A percentile compares a stretch with the other conserved stretches of the same genome.
These are phyloP conservation scores for Alliaria petiolata DNA, from an alignment of 345 rosid genomes.

Conservation along the genomic window DNA sequence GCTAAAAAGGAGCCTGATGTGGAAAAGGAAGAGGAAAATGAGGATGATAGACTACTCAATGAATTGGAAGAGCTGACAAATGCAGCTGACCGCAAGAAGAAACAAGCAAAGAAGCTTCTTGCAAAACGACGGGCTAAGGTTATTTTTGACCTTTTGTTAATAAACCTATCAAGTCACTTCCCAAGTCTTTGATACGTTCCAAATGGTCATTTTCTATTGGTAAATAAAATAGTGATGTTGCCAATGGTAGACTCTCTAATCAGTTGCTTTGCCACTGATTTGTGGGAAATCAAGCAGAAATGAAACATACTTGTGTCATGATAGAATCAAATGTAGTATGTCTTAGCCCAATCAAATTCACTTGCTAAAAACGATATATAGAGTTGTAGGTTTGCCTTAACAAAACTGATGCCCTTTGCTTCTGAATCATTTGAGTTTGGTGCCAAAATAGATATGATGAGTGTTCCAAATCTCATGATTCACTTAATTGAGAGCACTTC, in stretches of 20 bases:
- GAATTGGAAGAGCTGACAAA: constrained; percentile 88
- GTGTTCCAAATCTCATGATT: background rate
- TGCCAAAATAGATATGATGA: background rate
- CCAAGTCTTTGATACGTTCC: background rate
- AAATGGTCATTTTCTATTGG: background rate
- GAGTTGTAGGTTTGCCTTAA: background rate
- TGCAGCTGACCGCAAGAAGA: constrained; percentile 78
- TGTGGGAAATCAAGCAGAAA: background rate
- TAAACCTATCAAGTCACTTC: background rate
- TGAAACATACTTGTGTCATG: background rate
- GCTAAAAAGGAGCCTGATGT: constrained; percentile 35
- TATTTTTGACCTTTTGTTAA: background rate
- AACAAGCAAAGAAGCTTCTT: constrained; percentile 62
- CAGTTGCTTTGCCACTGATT: background rate
- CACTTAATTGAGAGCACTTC: background rate
- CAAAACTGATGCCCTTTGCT: background rate
- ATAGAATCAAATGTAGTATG: background rate
- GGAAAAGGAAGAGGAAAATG: constrained; percentile 52
- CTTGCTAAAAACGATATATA: background rate
- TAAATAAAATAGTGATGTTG: background rate
- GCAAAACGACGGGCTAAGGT: constrained; percentile 89
- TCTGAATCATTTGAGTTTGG: background rate
- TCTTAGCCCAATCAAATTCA: background rate
- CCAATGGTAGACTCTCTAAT: background rate
- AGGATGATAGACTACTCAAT: constrained; percentile 78